These are phyloP conservation scores for Fusarium acutatum DNA, from an alignment of 2,329 filamentous ascomycete genomes.

Conservation along the genomic window DNA sequence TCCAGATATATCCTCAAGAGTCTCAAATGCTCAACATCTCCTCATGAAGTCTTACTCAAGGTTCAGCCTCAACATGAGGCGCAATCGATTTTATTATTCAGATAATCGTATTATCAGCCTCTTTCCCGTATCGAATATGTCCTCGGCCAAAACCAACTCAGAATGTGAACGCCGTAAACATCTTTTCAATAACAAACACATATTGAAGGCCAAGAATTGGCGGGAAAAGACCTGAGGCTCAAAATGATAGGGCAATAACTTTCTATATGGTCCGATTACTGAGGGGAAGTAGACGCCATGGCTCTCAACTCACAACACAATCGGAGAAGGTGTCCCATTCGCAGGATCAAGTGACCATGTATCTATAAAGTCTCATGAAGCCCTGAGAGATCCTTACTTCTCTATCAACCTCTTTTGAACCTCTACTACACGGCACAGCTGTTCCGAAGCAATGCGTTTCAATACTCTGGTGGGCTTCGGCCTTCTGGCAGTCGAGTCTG, in stretches of 20 bases:
- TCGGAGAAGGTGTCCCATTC: neutral
- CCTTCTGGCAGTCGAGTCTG: constrained; percentile 7
- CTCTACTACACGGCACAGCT: neutral
- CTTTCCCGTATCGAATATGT: too few species aligned
- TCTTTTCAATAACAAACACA: neutral
- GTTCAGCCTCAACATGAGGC: neutral
- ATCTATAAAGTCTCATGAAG: neutral
- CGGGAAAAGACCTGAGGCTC: too few species aligned
- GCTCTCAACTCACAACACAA: neutral
- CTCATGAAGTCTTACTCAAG: neutral
- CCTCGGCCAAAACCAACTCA: neutral
- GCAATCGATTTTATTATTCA: neutral
- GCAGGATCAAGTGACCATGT: neutral
- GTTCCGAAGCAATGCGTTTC: neutral
- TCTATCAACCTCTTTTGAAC: neutral
- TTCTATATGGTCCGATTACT: neutral
- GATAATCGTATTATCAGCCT: neutral
- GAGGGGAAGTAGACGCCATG: neutral
- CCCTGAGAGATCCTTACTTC: neutral
- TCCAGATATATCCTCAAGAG: neutral
- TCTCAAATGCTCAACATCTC: neutral
- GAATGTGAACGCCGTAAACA: neutral
- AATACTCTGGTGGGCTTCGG: neutral
- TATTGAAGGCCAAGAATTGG: neutral
- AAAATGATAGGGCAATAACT: neutral